Percentiles rank a stretch among this genome's conserved stretches.
Evolutionary conservation across 352 stramenopile genomes (phyloP).

Genomic region (Thalassiosira mediterranea): DNA sequence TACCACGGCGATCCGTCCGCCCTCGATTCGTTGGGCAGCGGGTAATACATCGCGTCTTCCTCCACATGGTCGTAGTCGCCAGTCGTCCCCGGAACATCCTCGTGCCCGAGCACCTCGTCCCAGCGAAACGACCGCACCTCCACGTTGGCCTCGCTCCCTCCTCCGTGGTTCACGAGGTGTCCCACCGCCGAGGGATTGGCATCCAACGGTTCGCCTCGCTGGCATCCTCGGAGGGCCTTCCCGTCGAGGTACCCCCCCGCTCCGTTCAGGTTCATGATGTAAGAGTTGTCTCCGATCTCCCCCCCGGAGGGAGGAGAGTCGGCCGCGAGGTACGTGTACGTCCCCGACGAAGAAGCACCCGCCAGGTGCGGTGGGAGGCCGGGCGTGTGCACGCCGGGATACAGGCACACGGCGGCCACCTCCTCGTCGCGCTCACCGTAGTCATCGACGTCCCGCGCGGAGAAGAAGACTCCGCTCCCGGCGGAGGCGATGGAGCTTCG

Average conservation of each 20-base stretch:
- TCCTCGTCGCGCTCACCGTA: no score
- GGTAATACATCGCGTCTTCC: no score
- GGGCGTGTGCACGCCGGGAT: slow-evolving; percentile 17
- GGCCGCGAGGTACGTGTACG: background rate
- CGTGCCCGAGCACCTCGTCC: background rate
- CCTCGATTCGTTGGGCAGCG: background rate
- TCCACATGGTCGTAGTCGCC: no score
- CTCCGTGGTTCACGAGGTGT: background rate
- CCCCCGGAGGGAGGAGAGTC: background rate
- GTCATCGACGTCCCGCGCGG: no score
- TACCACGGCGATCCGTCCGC: slow-evolving; percentile 1
- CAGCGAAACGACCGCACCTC: background rate
- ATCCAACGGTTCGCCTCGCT: background rate
- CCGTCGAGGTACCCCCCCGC: background rate
- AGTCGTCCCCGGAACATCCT: background rate
- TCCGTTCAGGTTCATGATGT: background rate
- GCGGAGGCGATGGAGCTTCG: no score
- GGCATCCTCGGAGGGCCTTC: background rate
- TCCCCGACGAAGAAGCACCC: background rate
- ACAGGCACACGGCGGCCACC: slow-evolving; percentile 23
- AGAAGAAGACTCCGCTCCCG: no score
- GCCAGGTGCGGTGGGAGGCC: background rate
- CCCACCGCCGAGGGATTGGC: background rate
- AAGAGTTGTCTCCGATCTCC: background rate
- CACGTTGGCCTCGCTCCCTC: background rate